Conservation (phyloP, 2,329 filamentous ascomycete species). For the Mycosphaerella arachidis region DNA sequence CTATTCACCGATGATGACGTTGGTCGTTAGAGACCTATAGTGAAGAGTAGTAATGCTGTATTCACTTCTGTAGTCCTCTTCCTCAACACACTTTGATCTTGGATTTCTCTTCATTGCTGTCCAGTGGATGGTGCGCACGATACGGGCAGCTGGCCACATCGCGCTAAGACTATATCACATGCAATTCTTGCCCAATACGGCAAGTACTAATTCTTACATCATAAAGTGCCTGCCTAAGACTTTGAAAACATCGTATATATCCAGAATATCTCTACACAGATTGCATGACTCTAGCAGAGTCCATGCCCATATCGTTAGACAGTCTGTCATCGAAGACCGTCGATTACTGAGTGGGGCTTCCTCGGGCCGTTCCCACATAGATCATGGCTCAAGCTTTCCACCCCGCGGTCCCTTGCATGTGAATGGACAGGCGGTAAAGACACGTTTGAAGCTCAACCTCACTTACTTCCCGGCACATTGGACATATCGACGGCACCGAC, state of each 20-base stretch:
- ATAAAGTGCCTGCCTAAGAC: too few species aligned
- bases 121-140: background rate
- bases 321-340: background rate
- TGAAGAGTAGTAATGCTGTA: background rate
- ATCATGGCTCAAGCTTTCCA: background rate
- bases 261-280: too few species aligned
- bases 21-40: background rate
- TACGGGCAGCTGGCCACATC: background rate
- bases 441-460: background rate
- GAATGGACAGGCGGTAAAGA: background rate
- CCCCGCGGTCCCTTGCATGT: slow-evolving; percentile 1
- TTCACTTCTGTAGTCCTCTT: background rate
- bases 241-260: too few species aligned
- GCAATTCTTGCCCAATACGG: background rate
- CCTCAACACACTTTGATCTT: background rate
- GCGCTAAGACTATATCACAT: background rate
- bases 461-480: background rate
- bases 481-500: background rate
- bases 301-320: too few species aligned
- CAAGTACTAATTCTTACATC: background rate
- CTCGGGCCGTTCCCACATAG: background rate
- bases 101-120: too few species aligned
- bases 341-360: background rate
- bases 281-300: too few species aligned
- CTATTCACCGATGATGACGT: background rate